phyloP scores from a whole-genome alignment of 202 grass and related monocot species.

The Zizania palustris region DNA sequence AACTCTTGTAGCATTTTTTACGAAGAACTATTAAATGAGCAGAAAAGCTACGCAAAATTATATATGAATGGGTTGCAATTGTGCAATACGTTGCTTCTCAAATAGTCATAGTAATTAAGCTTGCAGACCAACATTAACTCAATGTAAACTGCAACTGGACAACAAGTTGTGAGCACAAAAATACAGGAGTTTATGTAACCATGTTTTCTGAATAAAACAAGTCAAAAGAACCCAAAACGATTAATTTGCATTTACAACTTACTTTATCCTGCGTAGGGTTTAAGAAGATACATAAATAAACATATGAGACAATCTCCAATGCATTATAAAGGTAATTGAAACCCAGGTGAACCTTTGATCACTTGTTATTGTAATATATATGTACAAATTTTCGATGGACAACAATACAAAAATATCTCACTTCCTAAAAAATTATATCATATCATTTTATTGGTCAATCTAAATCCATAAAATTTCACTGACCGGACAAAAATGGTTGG shows the following conservation, averaged over 20 bases:
- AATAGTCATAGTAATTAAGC: background rate
- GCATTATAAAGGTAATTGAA: background rate
- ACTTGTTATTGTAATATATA: no score
- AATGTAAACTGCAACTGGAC: background rate
- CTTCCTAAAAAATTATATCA: no score
- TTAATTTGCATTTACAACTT: background rate
- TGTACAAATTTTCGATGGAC: no score
- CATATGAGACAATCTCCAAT: background rate
- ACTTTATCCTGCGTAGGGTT: background rate
- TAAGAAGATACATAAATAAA: background rate
- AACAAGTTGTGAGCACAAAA: background rate
- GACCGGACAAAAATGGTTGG: background rate
- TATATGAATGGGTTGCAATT: constrained; percentile 23
- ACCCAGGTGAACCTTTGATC: no score
- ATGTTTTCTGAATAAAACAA: background rate
- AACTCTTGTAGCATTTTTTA: background rate
- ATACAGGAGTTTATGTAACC: background rate
- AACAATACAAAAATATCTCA: no score
- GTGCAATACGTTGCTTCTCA: background rate
- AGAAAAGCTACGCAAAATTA: background rate
- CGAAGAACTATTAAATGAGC: background rate
- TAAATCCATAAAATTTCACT: no score
- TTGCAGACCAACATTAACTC: background rate
- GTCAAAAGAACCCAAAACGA: background rate
- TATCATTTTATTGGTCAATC: no score